A percentile compares a stretch with the other conserved stretches of the same genome.
These are phyloP conservation scores for Fusarium brevicatenulatum DNA, from an alignment of 2,329 filamentous ascomycete species.

Conservation along the genomic window DNA sequence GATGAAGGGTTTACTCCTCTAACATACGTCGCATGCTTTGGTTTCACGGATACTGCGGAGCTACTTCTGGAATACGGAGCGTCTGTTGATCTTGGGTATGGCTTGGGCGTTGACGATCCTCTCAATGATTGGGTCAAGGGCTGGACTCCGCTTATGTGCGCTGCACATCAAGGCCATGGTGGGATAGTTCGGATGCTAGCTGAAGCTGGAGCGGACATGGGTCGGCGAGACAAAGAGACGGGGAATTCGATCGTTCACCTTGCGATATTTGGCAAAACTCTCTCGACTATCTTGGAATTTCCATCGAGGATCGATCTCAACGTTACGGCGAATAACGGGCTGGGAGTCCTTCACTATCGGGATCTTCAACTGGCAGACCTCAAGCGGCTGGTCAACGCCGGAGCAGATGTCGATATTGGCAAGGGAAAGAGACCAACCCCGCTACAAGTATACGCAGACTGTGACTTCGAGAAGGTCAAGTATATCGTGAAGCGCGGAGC, in stretches of 20 bases:
- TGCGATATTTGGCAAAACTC: background rate
- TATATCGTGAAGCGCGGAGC: background rate
- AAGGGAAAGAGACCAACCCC: background rate
- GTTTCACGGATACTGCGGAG: accelerated
- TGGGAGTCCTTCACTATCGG: background rate
- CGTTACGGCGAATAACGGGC: accelerated
- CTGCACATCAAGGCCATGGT: accelerated
- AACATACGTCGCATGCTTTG: background rate
- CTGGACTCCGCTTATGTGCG: background rate
- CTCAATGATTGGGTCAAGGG: background rate
- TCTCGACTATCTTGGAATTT: background rate
- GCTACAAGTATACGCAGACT: background rate
- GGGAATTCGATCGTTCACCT: background rate
- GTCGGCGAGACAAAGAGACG: background rate
- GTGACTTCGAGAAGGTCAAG: background rate
- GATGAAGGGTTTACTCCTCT: background rate
- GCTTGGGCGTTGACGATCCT: background rate
- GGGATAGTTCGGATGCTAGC: background rate
- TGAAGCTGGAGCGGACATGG: background rate
- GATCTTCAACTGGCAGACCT: background rate
- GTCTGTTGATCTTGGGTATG: background rate
- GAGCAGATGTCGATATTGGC: background rate
- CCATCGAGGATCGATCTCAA: background rate
- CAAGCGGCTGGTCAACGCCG: background rate
- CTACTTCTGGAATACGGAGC: background rate